A percentile compares a stretch with the other conserved stretches of the same genome.
These are phyloP conservation scores for Phlebiopsis gigantea DNA, from an alignment of 768 basidiomycete species.

Conservation along the genomic window DNA sequence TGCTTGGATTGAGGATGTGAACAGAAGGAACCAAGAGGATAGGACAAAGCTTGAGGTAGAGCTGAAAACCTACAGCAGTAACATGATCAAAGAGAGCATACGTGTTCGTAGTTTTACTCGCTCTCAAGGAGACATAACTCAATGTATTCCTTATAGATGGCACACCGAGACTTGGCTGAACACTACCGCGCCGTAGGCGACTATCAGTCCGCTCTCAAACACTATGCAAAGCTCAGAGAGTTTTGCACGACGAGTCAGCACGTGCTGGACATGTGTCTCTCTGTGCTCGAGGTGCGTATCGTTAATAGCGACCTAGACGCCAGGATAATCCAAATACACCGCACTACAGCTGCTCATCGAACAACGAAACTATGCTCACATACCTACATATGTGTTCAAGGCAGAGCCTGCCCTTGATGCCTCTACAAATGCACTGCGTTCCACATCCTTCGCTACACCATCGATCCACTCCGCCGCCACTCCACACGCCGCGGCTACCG, in stretches of 20 bases:
- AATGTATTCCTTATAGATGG: conserved; percentile 56
- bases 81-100: conserved; percentile 99
- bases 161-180: conserved; percentile 81
- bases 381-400: conserved; percentile 92
- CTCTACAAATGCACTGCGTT: conserved; percentile 14
- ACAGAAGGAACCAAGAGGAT: conserved; percentile 65
- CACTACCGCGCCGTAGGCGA: conserved; percentile 75
- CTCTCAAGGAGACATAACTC: neutral
- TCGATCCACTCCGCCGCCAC: neutral
- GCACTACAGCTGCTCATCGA: conserved; percentile 71
- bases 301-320: neutral
- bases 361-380: conserved; percentile 79
- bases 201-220: conserved; percentile 63
- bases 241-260: conserved; percentile 89
- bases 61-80: conserved; percentile 89
- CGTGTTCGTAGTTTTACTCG: conserved; percentile 46
- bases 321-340: neutral
- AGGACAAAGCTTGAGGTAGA: conserved; percentile 86
- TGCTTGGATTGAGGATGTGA: conserved; percentile 68
- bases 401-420: conserved; percentile 89
- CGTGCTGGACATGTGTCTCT: conserved; percentile 89
- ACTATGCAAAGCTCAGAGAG: conserved; percentile 89
- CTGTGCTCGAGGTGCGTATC: conserved; percentile 63
- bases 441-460: neutral
- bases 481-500: conserved; percentile 17